Percentiles rank a stretch among this genome's conserved stretches.
Evolutionary conservation across 225 moss, liverwort and hornwort species (phyloP).

Genomic region (Anthoceros angustus): DNA sequence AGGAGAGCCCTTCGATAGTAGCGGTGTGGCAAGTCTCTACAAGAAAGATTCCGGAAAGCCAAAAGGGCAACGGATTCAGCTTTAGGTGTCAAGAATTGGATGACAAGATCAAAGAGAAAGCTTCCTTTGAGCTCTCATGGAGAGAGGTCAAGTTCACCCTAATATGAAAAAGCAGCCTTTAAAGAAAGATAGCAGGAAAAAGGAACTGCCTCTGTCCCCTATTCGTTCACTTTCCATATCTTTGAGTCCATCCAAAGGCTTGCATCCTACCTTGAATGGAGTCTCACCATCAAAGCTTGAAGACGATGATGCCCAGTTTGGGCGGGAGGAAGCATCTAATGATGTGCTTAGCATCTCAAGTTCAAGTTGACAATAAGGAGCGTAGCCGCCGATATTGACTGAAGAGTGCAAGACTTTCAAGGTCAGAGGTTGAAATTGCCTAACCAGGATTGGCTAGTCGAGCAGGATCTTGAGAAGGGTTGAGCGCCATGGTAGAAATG

Average conservation of each 20-base stretch:
- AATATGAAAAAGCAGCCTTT: slow-evolving; percentile 7
- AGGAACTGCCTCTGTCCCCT: slow-evolving; percentile 24
- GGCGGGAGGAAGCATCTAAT: slow-evolving; percentile 8
- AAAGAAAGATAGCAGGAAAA: slow-evolving; percentile 5
- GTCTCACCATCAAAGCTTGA: slow-evolving; percentile 13
- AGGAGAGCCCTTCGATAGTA: slow-evolving; percentile 34
- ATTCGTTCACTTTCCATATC: slow-evolving; percentile 44
- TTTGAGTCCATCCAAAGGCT: slow-evolving; percentile 20
- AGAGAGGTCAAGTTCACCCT: slow-evolving; percentile 9
- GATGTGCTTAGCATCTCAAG: too few species aligned
- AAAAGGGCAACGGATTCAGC: slow-evolving; percentile 11
- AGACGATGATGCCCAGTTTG: slow-evolving; percentile 19
- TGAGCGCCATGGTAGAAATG: slow-evolving; percentile 15
- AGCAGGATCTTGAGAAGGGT: slow-evolving; percentile 13
- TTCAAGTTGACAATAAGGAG: too few species aligned
- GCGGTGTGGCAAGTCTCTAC: slow-evolving; percentile 34
- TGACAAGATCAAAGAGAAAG: slow-evolving; percentile 12
- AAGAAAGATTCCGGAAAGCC: slow-evolving; percentile 24
- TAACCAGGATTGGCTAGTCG: slow-evolving; percentile 9
- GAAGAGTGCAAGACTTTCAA: too few species aligned
- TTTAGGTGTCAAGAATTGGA: slow-evolving; percentile 10
- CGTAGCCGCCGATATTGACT: too few species aligned
- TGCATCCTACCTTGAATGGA: slow-evolving; percentile 7
- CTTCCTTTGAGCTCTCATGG: slow-evolving; percentile 6
- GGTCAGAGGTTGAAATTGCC: background rate